phyloP scores from a whole-genome alignment of 176 grass and related monocot species.

The Lolium rigidum region DNA sequence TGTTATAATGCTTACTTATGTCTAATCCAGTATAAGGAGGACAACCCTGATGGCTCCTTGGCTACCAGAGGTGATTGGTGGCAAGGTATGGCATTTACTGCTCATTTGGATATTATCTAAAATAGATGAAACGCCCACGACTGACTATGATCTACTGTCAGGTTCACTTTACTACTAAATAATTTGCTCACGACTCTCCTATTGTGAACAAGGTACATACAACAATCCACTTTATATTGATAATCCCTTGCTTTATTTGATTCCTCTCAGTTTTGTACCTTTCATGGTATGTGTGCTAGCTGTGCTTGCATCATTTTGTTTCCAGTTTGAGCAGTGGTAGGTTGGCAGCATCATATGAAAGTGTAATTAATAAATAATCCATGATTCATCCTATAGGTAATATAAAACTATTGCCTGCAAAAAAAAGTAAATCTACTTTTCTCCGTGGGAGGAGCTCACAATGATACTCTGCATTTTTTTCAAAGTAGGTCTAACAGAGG shows the following conservation, averaged over 20 bases:
- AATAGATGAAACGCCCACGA: neutral
- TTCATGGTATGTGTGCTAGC: neutral
- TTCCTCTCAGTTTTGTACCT: neutral
- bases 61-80: slow-evolving; percentile 99
- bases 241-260: neutral
- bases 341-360: neutral
- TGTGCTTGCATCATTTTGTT: neutral
- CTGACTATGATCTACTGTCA: slow-evolving; percentile 47
- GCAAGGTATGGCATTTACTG: slow-evolving; percentile 64
- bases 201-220: slow-evolving; percentile 52
- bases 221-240: neutral
- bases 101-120: neutral
- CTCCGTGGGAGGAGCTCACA: slow-evolving; percentile 12
- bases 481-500: neutral
- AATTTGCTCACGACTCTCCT: slow-evolving; percentile 38
- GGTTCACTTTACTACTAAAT: slow-evolving; percentile 98
- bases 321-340: neutral
- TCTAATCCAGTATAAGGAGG: slow-evolving; percentile 69
- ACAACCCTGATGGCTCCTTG: slow-evolving; percentile 54
- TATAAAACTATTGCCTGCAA: neutral
- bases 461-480: neutral
- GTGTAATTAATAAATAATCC: neutral
- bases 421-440: neutral
- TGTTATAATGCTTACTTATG: slow-evolving; percentile 10
- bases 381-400: neutral